phyloP scores from a whole-genome alignment of 345 rosid genomes.

The Salix exigua region DNA sequence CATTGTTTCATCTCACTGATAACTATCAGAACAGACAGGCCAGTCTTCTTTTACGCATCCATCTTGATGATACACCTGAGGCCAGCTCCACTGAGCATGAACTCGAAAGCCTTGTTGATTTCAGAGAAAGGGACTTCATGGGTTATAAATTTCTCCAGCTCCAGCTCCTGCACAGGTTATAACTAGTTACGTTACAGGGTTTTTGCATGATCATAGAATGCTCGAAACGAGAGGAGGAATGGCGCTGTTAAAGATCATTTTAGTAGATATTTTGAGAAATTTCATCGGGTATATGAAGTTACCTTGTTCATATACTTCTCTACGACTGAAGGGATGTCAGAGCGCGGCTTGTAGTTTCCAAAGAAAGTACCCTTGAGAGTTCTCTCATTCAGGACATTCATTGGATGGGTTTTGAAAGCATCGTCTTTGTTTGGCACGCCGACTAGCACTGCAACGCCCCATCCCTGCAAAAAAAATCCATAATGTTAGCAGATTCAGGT shows the following conservation, averaged over 20 bases:
- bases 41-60: constrained; percentile 15
- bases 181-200: neutral
- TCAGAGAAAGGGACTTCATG: constrained; percentile 45
- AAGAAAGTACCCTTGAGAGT: constrained; percentile 69
- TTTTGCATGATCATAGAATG: neutral
- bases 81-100: constrained; percentile 46
- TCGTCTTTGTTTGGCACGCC: constrained; percentile 69
- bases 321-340: constrained; percentile 59
- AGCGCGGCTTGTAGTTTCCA: constrained; percentile 63
- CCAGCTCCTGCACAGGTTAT: constrained; percentile 34
- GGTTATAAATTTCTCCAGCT: constrained; percentile 46
- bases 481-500: neutral
- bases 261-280: neutral
- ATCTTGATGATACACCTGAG: constrained; percentile 45
- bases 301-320: constrained; percentile 65
- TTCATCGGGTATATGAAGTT: neutral
- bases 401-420: constrained; percentile 53
- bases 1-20: neutral
- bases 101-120: constrained; percentile 52
- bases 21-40: neutral
- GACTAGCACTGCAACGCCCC: constrained; percentile 75
- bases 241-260: neutral
- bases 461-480: constrained; percentile 39
- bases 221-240: neutral
- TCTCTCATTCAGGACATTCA: constrained; percentile 57